Evolutionary conservation across 805 yeast species (phyloP), one percentile per base, ranked within the genome.

Genomic region (Saturnispora quitensis): DNA sequence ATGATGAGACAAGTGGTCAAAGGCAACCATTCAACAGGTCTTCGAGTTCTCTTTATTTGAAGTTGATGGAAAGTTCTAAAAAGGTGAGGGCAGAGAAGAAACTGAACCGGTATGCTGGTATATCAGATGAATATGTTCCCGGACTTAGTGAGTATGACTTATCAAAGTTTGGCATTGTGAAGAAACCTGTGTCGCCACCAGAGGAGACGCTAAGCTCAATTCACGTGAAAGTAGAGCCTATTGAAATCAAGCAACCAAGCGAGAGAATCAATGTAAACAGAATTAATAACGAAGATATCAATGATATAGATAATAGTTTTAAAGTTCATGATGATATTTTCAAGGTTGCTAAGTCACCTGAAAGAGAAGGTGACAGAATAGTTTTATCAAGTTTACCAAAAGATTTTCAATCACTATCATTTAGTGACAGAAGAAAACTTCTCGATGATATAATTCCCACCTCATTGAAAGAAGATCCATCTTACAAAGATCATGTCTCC

Each of bases 41-140:
- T 20, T 43, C 34, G 20, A 48, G 51, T 31, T 31, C 44, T 10
- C 22, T 45, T 5, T 34, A 40, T 27, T 35, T 40, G 17, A 22
- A 36, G 18, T 20, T 48, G 20, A 40, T 43, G 40, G 48, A 40
- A 13, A 17, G 27, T 9, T 38, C 50, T 2, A 47, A 43, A 40
- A 31, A 36, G 10, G 48, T 17, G 9, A 15, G 44, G 15, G 20
- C 27, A 12, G 9, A 25, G 31, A 24, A 22, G 31, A 22, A 44
- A 33, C 22, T n/a, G 43, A 34, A 10, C 25, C 45, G 38, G 9
- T 36, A 45, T 15, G 53, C 52, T 34, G 89, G 88, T 0, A 69
- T 84, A 57, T 84, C 81, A 59, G 91, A 85, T 62, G 93, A 86
- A 60, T 86, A 85, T 59, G 75, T 86, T 15, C 91, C 91, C 0